Conservation (phyloP, 2,329 filamentous ascomycete genomes). For the Fusarium protoensiforme region DNA sequence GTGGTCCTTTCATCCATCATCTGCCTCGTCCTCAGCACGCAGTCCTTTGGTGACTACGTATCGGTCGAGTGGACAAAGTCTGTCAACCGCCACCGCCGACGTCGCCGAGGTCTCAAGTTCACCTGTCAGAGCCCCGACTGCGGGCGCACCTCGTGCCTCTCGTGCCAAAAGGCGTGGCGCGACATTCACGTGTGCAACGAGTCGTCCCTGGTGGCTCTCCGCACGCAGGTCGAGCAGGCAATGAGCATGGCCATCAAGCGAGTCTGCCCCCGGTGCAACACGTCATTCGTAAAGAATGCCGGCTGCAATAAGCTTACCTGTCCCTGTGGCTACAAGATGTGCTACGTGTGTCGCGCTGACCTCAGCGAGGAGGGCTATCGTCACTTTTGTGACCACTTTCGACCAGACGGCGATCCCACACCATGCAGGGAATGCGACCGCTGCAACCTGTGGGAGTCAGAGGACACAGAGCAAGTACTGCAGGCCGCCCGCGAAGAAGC, state of each 20-base stretch:
- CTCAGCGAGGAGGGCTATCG: slow-evolving; percentile 81
- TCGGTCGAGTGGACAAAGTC: slow-evolving; percentile 66
- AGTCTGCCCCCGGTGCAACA: slow-evolving; percentile 90
- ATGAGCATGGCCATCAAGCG: slow-evolving; percentile 95
- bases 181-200: slow-evolving; percentile 94
- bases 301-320: slow-evolving; percentile 98
- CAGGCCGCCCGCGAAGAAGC: slow-evolving; percentile 76
- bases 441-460: slow-evolving; percentile 83
- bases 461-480: slow-evolving; percentile 76
- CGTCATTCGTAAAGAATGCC: slow-evolving; percentile 90
- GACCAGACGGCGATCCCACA: slow-evolving; percentile 78
- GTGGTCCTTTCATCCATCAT: slow-evolving; percentile 59
- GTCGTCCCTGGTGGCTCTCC: slow-evolving; percentile 81
- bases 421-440: slow-evolving; percentile 82
- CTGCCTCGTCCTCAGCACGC: slow-evolving; percentile 57
- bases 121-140: slow-evolving; percentile 79
- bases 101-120: slow-evolving; percentile 80
- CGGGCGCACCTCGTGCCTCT: slow-evolving; percentile 78
- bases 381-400: slow-evolving; percentile 97
- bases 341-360: slow-evolving; percentile 91
- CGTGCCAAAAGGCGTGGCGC: slow-evolving; percentile 83
- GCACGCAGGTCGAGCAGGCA: slow-evolving; percentile 90
- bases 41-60: slow-evolving; percentile 55
- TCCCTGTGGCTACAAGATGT: slow-evolving; percentile 97
- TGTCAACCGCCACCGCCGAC: slow-evolving; percentile 74